A percentile compares a stretch with the other conserved stretches of the same genome.
These are phyloP conservation scores for Hyphodiscus hymeniophilus DNA, from an alignment of 495 filamentous ascomycete species.

Conservation along the genomic window DNA sequence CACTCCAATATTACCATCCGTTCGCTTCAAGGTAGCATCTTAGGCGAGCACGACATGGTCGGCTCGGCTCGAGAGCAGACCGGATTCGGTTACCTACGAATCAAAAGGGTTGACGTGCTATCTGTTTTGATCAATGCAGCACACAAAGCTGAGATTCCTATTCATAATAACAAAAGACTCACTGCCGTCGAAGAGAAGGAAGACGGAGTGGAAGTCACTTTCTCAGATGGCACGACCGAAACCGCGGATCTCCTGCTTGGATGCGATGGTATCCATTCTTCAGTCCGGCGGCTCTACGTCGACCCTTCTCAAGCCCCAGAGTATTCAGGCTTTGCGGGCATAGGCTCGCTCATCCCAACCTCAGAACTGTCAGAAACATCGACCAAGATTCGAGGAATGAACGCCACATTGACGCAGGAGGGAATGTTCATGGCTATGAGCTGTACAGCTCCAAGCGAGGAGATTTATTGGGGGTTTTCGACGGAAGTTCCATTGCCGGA, in stretches of 20 bases:
- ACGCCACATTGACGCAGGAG: not conserved
- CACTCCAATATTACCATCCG: not conserved
- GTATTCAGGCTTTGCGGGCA: slow-evolving; percentile 47
- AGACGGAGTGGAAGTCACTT: slow-evolving; percentile 36
- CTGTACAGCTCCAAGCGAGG: not conserved
- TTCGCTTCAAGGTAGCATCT: not conserved
- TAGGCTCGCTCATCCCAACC: slow-evolving; percentile 19
- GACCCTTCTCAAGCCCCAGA: slow-evolving; percentile 37
- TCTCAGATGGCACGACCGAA: slow-evolving; percentile 39
- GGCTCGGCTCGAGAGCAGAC: slow-evolving; percentile 34
- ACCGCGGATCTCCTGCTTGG: slow-evolving; percentile 48
- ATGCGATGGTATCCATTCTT: slow-evolving; percentile 55
- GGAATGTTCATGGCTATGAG: not conserved
- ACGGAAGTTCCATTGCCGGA: not conserved
- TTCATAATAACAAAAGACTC: not conserved
- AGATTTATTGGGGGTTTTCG: not conserved
- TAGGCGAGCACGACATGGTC: slow-evolving; percentile 23
- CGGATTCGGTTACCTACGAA: slow-evolving; percentile 34
- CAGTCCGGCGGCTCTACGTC: slow-evolving; percentile 40
- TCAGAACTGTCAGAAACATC: not conserved
- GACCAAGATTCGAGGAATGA: not conserved
- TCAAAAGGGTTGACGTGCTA: slow-evolving; percentile 38
- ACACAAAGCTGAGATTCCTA: not conserved
- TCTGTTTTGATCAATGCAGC: slow-evolving; percentile 31
- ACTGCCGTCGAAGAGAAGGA: slow-evolving; percentile 14